phyloP scores from a whole-genome alignment of 73 alveolate species.

The Stentor coeruleus region DNA sequence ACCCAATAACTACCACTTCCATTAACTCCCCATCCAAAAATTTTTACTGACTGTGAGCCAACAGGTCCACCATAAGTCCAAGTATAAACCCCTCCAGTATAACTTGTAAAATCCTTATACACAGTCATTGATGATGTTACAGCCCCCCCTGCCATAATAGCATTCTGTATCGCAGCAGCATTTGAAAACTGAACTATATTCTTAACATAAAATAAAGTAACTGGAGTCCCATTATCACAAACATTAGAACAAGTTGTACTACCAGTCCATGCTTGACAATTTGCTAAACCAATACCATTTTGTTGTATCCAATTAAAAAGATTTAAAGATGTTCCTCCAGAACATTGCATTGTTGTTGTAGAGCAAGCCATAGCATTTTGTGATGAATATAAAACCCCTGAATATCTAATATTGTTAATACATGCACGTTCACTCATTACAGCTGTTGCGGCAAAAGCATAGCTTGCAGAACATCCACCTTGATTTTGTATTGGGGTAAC shows the following conservation, averaged over 20 bases:
- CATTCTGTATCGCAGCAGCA: neutral
- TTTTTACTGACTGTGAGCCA: slow-evolving; percentile 82
- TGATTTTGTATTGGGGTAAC: neutral
- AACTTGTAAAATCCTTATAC: slow-evolving; percentile 78
- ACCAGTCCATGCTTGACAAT: neutral
- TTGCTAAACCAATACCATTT: neutral
- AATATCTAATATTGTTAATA: too few relatives aligned
- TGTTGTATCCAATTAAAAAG: too few relatives aligned
- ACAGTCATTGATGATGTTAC: slow-evolving; percentile 58
- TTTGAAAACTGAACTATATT: too few relatives aligned
- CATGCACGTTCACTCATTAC: neutral
- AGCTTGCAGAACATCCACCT: neutral
- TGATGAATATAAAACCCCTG: neutral
- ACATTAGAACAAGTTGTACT: neutral
- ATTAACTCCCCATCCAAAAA: slow-evolving; percentile 86
- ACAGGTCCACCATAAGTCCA: slow-evolving; percentile 56
- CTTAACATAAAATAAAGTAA: neutral
- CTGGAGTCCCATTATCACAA: neutral
- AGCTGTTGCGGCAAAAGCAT: neutral
- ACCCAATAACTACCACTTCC: slow-evolving; percentile 79
- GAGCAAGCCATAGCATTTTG: slow-evolving; percentile 64
- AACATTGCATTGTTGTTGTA: slow-evolving; percentile 74
- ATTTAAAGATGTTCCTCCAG: slow-evolving; percentile 55
- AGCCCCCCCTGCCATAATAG: neutral
- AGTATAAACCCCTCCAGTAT: slow-evolving; percentile 68